phyloP scores from a whole-genome alignment of 306 rosid genomes.

The Quercus agrifolia region DNA sequence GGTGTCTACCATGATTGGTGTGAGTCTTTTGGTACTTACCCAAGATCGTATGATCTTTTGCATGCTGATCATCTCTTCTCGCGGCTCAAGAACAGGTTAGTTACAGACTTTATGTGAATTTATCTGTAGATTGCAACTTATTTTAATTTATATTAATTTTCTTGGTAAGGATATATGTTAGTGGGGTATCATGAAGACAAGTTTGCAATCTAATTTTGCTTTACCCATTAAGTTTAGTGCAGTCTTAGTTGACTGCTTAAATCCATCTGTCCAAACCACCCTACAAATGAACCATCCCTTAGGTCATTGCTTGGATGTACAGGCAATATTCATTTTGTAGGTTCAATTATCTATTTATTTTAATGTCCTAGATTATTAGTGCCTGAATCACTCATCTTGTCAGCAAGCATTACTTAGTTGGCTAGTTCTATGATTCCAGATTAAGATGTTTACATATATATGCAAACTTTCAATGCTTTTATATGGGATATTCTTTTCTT shows the following conservation, averaged over 20 bases:
- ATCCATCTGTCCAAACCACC: not conserved
- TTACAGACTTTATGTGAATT: not conserved
- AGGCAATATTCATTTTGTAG: too few species aligned
- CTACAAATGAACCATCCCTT: too few species aligned
- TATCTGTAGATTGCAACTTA: not conserved
- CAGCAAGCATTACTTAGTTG: not conserved
- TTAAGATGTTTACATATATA: not conserved
- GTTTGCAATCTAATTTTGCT: not conserved
- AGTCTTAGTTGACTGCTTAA: not conserved
- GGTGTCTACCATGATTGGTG: constrained; percentile 98
- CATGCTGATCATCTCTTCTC: constrained; percentile 97
- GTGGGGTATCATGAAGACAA: not conserved
- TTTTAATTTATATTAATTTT: not conserved
- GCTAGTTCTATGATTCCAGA: not conserved
- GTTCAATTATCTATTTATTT: too few species aligned
- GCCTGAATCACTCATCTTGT: not conserved
- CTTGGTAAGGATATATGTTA: not conserved
- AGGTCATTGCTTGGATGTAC: too few species aligned
- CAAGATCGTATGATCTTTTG: constrained; percentile 90
- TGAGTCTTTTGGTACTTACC: constrained; percentile 83
- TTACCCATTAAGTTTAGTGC: not conserved
- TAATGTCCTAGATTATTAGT: too few species aligned
- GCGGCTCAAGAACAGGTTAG: constrained; percentile 83
- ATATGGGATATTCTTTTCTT: not conserved
- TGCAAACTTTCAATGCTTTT: not conserved